phyloP scores from a whole-genome alignment of 352 stramenopile species.

The Globisporangium radiosum region DNA sequence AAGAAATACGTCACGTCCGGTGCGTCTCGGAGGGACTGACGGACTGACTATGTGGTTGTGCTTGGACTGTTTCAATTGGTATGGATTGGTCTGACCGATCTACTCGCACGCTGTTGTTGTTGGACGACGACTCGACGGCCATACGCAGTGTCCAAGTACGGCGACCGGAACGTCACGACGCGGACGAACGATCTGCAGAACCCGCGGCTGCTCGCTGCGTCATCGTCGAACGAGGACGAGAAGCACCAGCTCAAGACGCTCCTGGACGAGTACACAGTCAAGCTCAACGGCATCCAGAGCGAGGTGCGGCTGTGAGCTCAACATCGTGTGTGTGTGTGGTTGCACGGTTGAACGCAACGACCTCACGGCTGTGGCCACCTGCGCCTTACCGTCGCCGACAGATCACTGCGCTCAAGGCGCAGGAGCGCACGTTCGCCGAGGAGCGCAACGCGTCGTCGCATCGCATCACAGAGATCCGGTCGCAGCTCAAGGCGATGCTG shows the following conservation, averaged over 20 bases:
- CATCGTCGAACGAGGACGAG: slow-evolving; percentile 73
- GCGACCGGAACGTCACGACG: slow-evolving; percentile 79
- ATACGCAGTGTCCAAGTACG: slow-evolving; percentile 70
- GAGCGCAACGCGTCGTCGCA: slow-evolving; percentile 53
- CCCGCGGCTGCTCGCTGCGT: slow-evolving; percentile 54
- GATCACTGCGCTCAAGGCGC: slow-evolving; percentile 52
- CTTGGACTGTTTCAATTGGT: too few relatives aligned
- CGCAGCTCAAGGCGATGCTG: slow-evolving; percentile 59
- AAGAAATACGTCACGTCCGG: slow-evolving; percentile 85
- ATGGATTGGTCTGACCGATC: too few relatives aligned
- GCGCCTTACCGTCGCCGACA: slow-evolving; percentile 4
- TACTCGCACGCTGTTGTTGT: too few relatives aligned
- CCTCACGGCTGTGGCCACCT: background rate
- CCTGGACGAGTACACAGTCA: slow-evolving; percentile 31
- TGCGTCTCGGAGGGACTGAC: slow-evolving; percentile 9
- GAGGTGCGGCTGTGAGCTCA: slow-evolving; percentile 23
- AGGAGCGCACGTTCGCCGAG: slow-evolving; percentile 59
- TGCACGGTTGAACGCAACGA: background rate
- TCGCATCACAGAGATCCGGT: slow-evolving; percentile 61
- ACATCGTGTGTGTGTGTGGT: background rate
- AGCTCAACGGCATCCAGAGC: slow-evolving; percentile 39
- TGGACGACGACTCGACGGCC: background rate
- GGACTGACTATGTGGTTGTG: background rate
- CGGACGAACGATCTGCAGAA: slow-evolving; percentile 75
- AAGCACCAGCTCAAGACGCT: slow-evolving; percentile 52